Conservation (phyloP, 1,284 basidiomycete genomes). For the Sporisorium reilianum region DNA sequence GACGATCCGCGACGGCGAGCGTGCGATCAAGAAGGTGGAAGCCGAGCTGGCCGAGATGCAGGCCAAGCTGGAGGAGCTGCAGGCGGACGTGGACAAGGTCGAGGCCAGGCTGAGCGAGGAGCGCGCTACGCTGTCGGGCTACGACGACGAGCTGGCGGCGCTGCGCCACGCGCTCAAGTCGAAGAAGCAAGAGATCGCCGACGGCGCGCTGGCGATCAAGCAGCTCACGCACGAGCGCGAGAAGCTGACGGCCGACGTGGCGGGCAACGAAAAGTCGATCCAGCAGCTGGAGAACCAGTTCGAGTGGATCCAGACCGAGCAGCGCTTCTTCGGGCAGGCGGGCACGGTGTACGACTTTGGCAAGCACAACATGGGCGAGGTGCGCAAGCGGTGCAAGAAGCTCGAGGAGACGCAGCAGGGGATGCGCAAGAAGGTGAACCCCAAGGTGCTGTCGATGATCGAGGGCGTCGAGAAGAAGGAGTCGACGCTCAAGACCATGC, state of each 20-base stretch:
- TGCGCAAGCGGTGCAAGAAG: constrained; percentile 79
- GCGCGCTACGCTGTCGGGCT: constrained; percentile 84
- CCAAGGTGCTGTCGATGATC: constrained; percentile 95
- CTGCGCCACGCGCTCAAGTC: constrained; percentile 84
- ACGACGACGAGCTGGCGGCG: constrained; percentile 86
- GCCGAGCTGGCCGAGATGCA: constrained; percentile 77
- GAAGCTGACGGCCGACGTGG: constrained; percentile 72
- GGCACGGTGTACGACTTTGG: constrained; percentile 87
- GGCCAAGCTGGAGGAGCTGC: constrained; percentile 74
- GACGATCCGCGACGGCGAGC: constrained; percentile 76
- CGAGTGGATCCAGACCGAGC: constrained; percentile 89
- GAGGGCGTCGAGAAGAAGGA: constrained; percentile 98
- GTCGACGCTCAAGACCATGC: constrained; percentile 84
- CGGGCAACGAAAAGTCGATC: constrained; percentile 62
- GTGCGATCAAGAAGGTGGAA: constrained; percentile 75
- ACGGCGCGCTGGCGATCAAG: constrained; percentile 80
- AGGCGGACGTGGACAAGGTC: constrained; percentile 77
- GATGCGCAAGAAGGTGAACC: constrained; percentile 95
- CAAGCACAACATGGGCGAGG: constrained; percentile 77
- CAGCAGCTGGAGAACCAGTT: constrained; percentile 80
- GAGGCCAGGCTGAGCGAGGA: constrained; percentile 83
- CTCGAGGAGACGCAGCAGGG: constrained; percentile 84
- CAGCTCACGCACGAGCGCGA: constrained; percentile 74
- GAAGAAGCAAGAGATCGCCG: constrained; percentile 81
- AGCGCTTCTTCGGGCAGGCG: constrained; percentile 81